phyloP scores from a whole-genome alignment of 2,329 filamentous ascomycete species.

The Verticillium albo-atrum region DNA sequence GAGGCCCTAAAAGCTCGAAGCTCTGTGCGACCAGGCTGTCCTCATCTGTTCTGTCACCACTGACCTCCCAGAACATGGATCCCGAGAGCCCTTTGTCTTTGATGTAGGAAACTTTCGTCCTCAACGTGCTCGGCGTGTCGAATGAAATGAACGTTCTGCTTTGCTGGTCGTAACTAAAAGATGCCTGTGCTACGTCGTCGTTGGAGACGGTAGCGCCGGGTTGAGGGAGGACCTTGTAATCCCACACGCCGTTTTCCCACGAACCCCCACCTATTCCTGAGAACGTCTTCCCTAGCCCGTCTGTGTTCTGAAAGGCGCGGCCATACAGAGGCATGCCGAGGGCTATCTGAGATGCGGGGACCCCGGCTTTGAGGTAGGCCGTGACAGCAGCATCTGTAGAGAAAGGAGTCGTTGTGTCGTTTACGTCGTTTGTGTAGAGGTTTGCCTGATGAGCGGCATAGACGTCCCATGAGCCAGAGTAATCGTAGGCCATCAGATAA shows the following conservation, averaged over 20 bases:
- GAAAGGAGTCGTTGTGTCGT: conserved; percentile 69
- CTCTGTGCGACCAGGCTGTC: conserved; percentile 61
- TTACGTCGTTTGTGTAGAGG: conserved; percentile 53
- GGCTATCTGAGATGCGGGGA: conserved; percentile 69
- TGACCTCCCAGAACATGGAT: conserved; percentile 97
- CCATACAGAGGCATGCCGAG: conserved; percentile 92
- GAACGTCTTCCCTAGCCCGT: conserved; percentile 66
- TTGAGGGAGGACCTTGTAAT: conserved; percentile 81
- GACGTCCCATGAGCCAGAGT: conserved; percentile 75
- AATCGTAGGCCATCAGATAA: conserved; percentile 86
- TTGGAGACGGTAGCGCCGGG: conserved; percentile 58
- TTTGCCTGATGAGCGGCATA: conserved; percentile 76
- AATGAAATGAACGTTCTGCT: conserved; percentile 72
- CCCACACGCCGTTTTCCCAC: conserved; percentile 82
- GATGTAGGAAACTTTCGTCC: conserved; percentile 69
- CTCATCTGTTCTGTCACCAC: conserved; percentile 63
- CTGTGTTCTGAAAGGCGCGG: conserved; percentile 74
- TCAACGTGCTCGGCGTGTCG: conserved; percentile 64
- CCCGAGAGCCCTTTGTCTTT: conserved; percentile 66
- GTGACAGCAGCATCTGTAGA: conserved; percentile 67
- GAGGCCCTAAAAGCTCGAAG: conserved; percentile 32
- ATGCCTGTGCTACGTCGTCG: conserved; percentile 63
- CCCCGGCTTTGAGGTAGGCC: conserved; percentile 63
- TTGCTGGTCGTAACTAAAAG: conserved; percentile 68
- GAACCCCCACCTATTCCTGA: conserved; percentile 71